Base-by-base conservation (phyloP, 495 filamentous ascomycete species). In the Hypoxylon fuscum region DNA sequence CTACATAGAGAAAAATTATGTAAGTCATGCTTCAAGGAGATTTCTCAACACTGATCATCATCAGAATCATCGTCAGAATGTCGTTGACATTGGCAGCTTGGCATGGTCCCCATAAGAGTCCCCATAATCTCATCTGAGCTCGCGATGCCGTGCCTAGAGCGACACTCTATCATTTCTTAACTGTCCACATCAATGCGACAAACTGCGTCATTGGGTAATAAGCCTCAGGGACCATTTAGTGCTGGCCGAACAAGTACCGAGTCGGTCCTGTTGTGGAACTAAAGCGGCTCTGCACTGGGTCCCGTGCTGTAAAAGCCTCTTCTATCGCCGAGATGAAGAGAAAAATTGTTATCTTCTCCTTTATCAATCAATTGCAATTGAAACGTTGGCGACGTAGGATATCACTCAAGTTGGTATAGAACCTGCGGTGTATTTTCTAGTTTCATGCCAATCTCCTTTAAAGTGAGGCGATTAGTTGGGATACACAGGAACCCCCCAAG, bases 181-280 rank as follows among this genome's bases (percentile, higher is more conserved):
- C 17, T 40, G 42, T 23, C 18, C 21, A 54, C 25, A n/a, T 25
- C 11, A 65, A 29, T 3, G 38, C 32, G 27, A 18, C 41, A n/a
- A 31, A 42, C 41, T 51, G 44, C 50, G 45, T 56, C 14, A 66
- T 66, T 66, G 55, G 55, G 47, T 31, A 43, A 51, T 17, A 44
- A 18, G 38, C 12, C 9, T 34, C 20, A 41, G 7, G 25, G 48
- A 22, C 41, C 11, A 43, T 34, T 58, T 62, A 66, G 63, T n/a
- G 52, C 23, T 54, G 52, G 49, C 64, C 64, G 64, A 67, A 47
- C 58, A 67, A 63, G 58, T 67, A 62, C 64, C 64, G 59, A 67
- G 64, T 67, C 64, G 64, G 64, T 62, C 64, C 59, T 67, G 54
- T 62, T 62, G 64, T 67, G 64, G 64, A 67, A 35, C 29, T 22